These are phyloP conservation scores for Dactylellina parvicollis DNA, from an alignment of 2,329 filamentous ascomycete genomes.

Conservation along the genomic window DNA sequence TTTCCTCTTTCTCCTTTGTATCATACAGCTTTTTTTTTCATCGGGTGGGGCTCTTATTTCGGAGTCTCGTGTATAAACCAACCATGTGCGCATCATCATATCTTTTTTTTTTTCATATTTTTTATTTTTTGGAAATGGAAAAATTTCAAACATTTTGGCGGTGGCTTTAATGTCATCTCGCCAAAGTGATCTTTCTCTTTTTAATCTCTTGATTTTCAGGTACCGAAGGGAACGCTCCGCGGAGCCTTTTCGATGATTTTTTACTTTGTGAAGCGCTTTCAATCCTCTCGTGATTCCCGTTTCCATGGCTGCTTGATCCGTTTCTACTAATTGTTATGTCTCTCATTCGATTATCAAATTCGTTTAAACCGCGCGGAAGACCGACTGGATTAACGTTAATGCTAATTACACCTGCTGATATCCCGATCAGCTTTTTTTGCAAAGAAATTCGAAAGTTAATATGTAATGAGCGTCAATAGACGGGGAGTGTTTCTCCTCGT, in stretches of 20 bases:
- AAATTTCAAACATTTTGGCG: not conserved
- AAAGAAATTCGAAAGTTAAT: too few relatives aligned
- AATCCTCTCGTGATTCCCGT: not conserved
- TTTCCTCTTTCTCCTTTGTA: slow-evolving; percentile 17
- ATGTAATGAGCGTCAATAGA: too few relatives aligned
- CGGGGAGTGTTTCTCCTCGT: not conserved
- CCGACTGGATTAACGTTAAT: too few relatives aligned
- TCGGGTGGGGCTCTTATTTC: slow-evolving; percentile 17
- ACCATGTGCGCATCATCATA: not conserved
- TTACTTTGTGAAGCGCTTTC: not conserved
- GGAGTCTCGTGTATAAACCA: slow-evolving; percentile 45
- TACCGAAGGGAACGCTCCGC: not conserved
- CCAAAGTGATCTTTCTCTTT: not conserved
- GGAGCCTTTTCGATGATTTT: not conserved
- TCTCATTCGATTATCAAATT: too few relatives aligned
- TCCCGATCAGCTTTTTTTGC: too few relatives aligned
- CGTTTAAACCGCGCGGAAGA: too few relatives aligned
- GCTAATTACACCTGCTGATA: too few relatives aligned
- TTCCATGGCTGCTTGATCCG: not conserved
- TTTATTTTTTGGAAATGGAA: slow-evolving; percentile 32
- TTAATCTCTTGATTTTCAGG: not conserved
- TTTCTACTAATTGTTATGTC: not conserved
- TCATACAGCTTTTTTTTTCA: slow-evolving; percentile 27
- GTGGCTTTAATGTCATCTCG: not conserved
- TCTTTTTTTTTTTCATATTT: slow-evolving; percentile 25